A percentile compares a stretch with the other conserved stretches of the same genome.
Evolutionary conservation across 2,329 filamentous ascomycete species (phyloP).

Genomic region (Alternaria sp.): DNA sequence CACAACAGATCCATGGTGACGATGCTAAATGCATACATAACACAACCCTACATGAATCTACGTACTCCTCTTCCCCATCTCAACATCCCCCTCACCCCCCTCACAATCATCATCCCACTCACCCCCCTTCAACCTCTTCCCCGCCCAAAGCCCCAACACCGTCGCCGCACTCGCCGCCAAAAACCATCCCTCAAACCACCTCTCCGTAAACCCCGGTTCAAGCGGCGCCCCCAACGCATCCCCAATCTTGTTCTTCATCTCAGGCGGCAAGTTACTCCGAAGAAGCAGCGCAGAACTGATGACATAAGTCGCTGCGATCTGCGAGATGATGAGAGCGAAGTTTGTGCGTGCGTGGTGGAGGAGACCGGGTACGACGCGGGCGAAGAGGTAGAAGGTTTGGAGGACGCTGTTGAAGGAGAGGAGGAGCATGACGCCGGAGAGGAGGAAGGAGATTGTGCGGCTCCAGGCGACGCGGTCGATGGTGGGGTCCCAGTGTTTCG

Average conservation of each 20-base stretch:
- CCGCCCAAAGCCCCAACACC: slow-evolving; percentile 74
- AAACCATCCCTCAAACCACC: slow-evolving; percentile 91
- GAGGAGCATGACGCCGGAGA: slow-evolving; percentile 82
- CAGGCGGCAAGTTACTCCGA: slow-evolving; percentile 76
- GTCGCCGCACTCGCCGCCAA: slow-evolving; percentile 71
- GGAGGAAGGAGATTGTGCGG: slow-evolving; percentile 81
- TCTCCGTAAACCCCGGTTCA: slow-evolving; percentile 73
- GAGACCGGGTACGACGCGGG: slow-evolving; percentile 74
- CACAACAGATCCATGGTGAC: accelerated
- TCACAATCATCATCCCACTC: slow-evolving; percentile 49
- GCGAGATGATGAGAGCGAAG: slow-evolving; percentile 77
- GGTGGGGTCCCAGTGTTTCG: slow-evolving; percentile 82
- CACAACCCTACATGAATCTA: background rate
- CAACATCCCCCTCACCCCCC: slow-evolving; percentile 60
- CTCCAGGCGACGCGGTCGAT: slow-evolving; percentile 85
- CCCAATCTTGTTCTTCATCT: slow-evolving; percentile 77
- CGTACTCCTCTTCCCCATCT: slow-evolving; percentile 74
- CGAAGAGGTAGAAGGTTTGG: slow-evolving; percentile 84
- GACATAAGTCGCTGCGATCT: slow-evolving; percentile 84
- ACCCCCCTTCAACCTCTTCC: slow-evolving; percentile 63
- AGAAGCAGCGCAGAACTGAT: slow-evolving; percentile 80
- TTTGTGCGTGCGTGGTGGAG: slow-evolving; percentile 77
- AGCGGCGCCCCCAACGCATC: slow-evolving; percentile 79
- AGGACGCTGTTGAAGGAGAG: slow-evolving; percentile 81
- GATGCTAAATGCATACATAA: background rate